Conservation (phyloP, 108 stramenopile species). For the Nitzschia sp. region DNA sequence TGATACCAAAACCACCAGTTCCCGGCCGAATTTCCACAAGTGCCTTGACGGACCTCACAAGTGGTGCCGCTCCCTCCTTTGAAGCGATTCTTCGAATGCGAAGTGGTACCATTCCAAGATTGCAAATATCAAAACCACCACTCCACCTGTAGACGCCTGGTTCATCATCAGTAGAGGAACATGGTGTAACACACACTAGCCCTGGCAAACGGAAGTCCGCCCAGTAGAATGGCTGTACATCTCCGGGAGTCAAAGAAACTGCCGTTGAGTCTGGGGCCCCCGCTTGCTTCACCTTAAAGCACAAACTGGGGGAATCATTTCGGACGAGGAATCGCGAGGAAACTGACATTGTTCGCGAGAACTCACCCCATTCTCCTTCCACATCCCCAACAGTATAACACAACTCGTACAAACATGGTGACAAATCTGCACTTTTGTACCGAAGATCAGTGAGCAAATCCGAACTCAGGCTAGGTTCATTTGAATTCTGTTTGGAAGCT, state of each 20-base stretch:
- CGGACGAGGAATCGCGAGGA: constrained; percentile 61
- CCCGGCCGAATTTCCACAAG: constrained; percentile 61
- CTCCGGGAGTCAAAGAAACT: constrained; percentile 37
- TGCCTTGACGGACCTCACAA: constrained; percentile 25
- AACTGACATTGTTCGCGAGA: constrained; percentile 53
- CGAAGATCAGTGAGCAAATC: neutral
- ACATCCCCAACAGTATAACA: constrained; percentile 57
- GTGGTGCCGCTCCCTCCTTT: neutral
- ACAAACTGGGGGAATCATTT: constrained; percentile 52
- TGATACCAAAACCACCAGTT: constrained; percentile 66
- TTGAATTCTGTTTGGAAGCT: neutral
- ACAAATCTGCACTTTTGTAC: constrained; percentile 23
- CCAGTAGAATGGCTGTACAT: constrained; percentile 64
- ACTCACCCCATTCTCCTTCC: constrained; percentile 70
- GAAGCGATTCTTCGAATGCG: constrained; percentile 30
- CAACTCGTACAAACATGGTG: constrained; percentile 50
- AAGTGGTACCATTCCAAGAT: constrained; percentile 62
- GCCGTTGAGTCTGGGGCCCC: constrained; percentile 49
- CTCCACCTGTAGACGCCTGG: constrained; percentile 54
- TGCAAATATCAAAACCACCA: constrained; percentile 73
- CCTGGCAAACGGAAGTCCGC: constrained; percentile 54
- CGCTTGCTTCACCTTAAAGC: constrained; percentile 62
- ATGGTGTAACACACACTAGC: constrained; percentile 52
- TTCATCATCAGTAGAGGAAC: neutral
- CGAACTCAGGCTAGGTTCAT: neutral